These are phyloP conservation scores for Termitomyces sp. DNA, from an alignment of 768 basidiomycete genomes.

Conservation along the genomic window DNA sequence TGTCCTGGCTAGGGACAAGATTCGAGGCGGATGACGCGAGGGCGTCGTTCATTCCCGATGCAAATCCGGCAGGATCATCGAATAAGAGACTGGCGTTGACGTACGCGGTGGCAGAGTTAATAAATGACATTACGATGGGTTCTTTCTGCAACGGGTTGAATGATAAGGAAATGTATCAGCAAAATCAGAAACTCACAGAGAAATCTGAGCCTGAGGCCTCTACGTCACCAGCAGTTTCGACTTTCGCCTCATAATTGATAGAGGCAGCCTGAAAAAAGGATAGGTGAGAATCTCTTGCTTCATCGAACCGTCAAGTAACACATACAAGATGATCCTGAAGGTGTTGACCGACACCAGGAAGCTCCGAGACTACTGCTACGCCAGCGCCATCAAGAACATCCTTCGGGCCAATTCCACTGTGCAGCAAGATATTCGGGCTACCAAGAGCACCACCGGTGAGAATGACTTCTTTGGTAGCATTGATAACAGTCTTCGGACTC, in stretches of 20 bases:
- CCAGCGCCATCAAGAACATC: slow-evolving; percentile 43
- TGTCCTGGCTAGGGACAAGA: slow-evolving; percentile 9
- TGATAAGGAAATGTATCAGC: background rate
- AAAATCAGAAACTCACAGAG: slow-evolving; percentile 17
- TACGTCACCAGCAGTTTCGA: slow-evolving; percentile 30
- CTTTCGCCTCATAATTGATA: slow-evolving; percentile 10
- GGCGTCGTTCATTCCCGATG: background rate
- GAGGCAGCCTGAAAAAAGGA: slow-evolving; percentile 7
- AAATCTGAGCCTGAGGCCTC: slow-evolving; percentile 22
- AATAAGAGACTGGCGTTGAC: slow-evolving; percentile 46
- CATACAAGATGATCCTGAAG: slow-evolving; percentile 43
- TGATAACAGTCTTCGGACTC: slow-evolving; percentile 7
- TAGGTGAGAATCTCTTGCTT: background rate
- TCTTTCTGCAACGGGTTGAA: slow-evolving; percentile 15
- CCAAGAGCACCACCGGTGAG: slow-evolving; percentile 37
- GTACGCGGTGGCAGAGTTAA: slow-evolving; percentile 62
- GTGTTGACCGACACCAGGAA: slow-evolving; percentile 60
- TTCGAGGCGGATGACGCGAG: slow-evolving; percentile 4
- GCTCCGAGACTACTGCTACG: slow-evolving; percentile 37
- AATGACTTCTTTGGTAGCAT: slow-evolving; percentile 44
- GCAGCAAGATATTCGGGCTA: slow-evolving; percentile 49
- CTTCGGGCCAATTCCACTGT: slow-evolving; percentile 53
- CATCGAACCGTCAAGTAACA: background rate
- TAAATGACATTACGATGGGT: slow-evolving; percentile 42
- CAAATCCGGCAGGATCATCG: slow-evolving; percentile 15